A percentile compares a stretch with the other conserved stretches of the same genome.
Conservation (phyloP, 176 grass and related monocot genomes). For the Chloris gayana region DNA sequence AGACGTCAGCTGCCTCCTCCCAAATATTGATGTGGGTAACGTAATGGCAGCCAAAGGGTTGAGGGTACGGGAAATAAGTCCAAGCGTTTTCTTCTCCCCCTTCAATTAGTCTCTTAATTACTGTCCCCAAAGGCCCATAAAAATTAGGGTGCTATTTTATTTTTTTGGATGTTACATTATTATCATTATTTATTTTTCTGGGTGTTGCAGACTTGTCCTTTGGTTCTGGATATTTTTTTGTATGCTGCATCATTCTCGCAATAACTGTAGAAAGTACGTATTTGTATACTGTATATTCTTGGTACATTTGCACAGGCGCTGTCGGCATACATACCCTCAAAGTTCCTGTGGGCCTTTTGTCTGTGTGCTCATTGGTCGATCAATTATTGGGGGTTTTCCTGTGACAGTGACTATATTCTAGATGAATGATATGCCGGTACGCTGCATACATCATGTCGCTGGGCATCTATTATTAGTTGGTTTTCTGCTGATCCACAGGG, state of each 20-base stretch:
- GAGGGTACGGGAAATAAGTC: too few species aligned
- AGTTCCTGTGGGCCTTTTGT: not conserved
- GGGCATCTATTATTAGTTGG: not conserved
- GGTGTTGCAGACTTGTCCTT: too few species aligned
- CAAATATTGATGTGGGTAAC: too few species aligned
- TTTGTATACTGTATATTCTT: not conserved
- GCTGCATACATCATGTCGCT: not conserved
- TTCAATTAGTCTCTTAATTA: too few species aligned
- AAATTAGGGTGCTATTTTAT: too few species aligned
- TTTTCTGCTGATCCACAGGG: not conserved
- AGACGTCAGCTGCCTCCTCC: too few species aligned
- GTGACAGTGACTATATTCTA: not conserved
- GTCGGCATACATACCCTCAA: not conserved
- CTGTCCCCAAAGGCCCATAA: too few species aligned
- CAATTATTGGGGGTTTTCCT: not conserved
- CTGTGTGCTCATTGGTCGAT: not conserved
- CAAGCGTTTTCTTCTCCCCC: too few species aligned
- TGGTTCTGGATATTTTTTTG: not conserved
- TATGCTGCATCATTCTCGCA: too few species aligned
- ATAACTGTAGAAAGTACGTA: not conserved
- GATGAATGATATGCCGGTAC: not conserved
- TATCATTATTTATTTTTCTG: too few species aligned
- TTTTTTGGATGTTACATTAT: too few species aligned
- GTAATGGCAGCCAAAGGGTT: too few species aligned
- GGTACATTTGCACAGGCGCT: not conserved